A percentile compares a stretch with the other conserved stretches of the same genome.
Evolutionary conservation across 257 asterid genomes (phyloP).

Genomic region (Rauvolfia tetraphylla): DNA sequence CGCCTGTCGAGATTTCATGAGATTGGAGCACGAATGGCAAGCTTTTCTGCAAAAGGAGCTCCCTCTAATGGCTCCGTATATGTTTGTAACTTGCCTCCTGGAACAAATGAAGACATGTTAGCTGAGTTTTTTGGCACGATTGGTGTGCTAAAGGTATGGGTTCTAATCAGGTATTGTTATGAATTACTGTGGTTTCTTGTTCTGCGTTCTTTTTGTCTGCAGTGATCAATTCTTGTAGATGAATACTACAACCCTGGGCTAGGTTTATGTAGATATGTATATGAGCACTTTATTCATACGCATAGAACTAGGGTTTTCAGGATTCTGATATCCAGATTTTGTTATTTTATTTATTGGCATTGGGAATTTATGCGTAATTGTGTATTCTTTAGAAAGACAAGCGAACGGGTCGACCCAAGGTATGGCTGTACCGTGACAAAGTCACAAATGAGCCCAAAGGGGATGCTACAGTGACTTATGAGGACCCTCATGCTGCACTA

Average conservation of each 20-base stretch:
- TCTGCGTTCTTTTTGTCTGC: background rate
- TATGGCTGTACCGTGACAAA: slow-evolving; percentile 93
- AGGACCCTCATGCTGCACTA: slow-evolving; percentile 97
- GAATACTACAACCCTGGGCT: background rate
- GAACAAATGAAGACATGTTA: slow-evolving; percentile 88
- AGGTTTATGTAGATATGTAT: background rate
- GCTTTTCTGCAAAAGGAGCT: slow-evolving; percentile 56
- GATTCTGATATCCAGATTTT: background rate
- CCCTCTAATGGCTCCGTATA: slow-evolving; percentile 77
- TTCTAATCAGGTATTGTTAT: slow-evolving; percentile 22
- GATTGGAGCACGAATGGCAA: slow-evolving; percentile 64
- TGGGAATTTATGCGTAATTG: slow-evolving; percentile 20
- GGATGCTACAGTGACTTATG: slow-evolving; percentile 96
- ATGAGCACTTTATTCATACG: background rate
- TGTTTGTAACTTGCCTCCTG: slow-evolving; percentile 86
- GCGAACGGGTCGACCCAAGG: slow-evolving; percentile 89
- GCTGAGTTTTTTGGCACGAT: slow-evolving; percentile 95
- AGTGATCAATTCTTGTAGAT: background rate
- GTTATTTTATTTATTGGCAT: background rate
- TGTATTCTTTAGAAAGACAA: slow-evolving; percentile 67
- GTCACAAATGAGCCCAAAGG: slow-evolving; percentile 93
- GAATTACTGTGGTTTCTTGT: background rate
- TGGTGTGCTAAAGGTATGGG: slow-evolving; percentile 89
- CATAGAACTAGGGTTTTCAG: background rate
- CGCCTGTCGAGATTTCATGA: slow-evolving; percentile 35